Evolutionary conservation across 257 asterid genomes (phyloP).

Genomic region (Solanum chmielewskii): DNA sequence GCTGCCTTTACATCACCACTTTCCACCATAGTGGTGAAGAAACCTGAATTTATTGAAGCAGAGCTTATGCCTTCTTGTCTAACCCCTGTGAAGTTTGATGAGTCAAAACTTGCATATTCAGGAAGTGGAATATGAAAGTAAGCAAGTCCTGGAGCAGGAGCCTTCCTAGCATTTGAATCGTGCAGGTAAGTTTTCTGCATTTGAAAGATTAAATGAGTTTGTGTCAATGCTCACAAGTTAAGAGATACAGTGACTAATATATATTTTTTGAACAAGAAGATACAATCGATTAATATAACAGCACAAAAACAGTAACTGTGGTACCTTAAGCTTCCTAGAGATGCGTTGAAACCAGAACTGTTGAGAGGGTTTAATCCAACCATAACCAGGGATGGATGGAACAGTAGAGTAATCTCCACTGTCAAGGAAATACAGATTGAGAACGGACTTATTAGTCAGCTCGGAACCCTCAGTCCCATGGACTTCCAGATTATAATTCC

Average conservation of each 20-base stretch:
- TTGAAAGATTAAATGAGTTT: not conserved
- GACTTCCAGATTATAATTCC: constrained; percentile 85
- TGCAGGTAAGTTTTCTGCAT: constrained; percentile 49
- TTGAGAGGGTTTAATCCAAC: constrained; percentile 90
- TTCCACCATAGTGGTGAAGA: constrained; percentile 72
- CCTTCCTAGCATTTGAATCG: constrained; percentile 51
- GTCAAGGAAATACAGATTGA: constrained; percentile 79
- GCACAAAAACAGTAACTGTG: not conserved
- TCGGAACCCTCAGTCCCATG: constrained; percentile 48
- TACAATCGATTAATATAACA: not conserved
- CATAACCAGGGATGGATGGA: constrained; percentile 76
- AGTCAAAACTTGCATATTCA: constrained; percentile 66
- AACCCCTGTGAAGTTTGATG: constrained; percentile 70
- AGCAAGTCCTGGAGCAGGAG: constrained; percentile 71
- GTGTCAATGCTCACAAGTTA: not conserved
- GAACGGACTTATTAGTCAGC: constrained; percentile 56
- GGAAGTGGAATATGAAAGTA: constrained; percentile 95
- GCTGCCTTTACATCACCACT: constrained; percentile 92
- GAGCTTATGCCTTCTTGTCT: constrained; percentile 89
- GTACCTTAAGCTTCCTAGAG: constrained; percentile 64
- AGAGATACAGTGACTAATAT: not conserved
- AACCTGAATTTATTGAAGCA: constrained; percentile 72
- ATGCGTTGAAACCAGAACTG: constrained; percentile 75
- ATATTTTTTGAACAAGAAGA: not conserved
- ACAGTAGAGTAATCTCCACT: constrained; percentile 88